phyloP scores from a whole-genome alignment of 129 eudicot genomes.

The Erigeron canadensis region DNA sequence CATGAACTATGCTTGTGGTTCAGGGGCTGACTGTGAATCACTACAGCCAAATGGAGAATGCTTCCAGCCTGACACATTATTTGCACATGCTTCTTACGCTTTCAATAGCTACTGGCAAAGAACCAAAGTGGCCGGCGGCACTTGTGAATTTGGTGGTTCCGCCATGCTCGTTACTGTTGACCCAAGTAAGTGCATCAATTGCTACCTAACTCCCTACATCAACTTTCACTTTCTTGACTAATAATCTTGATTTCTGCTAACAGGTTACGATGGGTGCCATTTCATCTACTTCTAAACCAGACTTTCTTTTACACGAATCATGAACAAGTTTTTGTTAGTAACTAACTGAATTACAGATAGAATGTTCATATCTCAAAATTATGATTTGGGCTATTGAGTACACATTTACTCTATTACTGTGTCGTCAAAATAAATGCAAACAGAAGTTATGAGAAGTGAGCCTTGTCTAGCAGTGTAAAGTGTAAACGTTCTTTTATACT shows the following conservation, averaged over 20 bases:
- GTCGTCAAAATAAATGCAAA: constrained; percentile 27
- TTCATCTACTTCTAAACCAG: constrained; percentile 49
- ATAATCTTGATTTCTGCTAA: constrained; percentile 15
- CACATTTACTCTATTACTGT: constrained; percentile 9
- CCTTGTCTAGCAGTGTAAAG: neutral
- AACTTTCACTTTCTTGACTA: constrained; percentile 2
- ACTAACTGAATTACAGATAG: constrained; percentile 19
- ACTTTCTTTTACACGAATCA: constrained; percentile 23
- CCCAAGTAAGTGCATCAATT: constrained; percentile 62
- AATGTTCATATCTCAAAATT: constrained; percentile 26
- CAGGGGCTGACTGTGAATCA: constrained; percentile 85
- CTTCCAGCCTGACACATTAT: constrained; percentile 67
- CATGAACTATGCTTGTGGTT: constrained; percentile 79
- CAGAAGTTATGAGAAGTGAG: neutral
- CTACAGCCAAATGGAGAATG: constrained; percentile 75
- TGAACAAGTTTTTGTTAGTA: constrained; percentile 43
- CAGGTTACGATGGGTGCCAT: constrained; percentile 96
- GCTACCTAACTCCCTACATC: neutral
- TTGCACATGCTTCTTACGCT: constrained; percentile 95
- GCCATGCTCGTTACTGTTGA: constrained; percentile 88
- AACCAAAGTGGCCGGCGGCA: constrained; percentile 77
- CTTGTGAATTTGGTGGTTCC: constrained; percentile 84
- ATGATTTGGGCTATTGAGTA: constrained; percentile 22
- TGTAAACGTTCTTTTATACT: neutral
- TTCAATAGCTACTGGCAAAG: constrained; percentile 95